Base-by-base conservation (phyloP, 164 flowering plant species). In the Brasenia schreberi region DNA sequence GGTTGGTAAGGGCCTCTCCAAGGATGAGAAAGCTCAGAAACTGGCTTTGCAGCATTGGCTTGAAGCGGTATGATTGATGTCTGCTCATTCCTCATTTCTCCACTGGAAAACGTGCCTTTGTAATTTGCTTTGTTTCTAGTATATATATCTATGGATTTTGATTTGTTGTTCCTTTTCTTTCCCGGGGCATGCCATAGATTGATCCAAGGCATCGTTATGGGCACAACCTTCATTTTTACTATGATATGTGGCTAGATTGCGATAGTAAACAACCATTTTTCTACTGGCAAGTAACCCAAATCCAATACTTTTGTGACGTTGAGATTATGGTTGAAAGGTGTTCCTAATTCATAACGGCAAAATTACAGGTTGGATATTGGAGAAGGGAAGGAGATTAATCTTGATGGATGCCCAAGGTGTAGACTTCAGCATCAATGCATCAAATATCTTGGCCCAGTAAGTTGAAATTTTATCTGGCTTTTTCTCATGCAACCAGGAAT, bases 121-220 rank as follows among this genome's bases (percentile, higher is more conserved):
- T 49, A 33, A 9, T 49, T 9, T 49, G 56, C 7, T 14, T 49
- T 49, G 39, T 33, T 49, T 49, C 16, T 6, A 33, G 39, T 33
- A 33, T 33, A 33, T 33, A 33, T 33, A 33, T 33, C 56, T 63
- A 3, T 19, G 62, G 33, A 67, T 44, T 43, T 14, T 59, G 5
- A 61, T 7, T 23, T 61, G 63, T 7, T 11, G 9, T 61, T 23
- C 19, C 18, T 64, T 66, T 42, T 70, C 70, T 6, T 33, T 33
- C 39, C 39, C 61, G 66, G 14, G 68, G 52, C 43, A 33, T 33
- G 39, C 18, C 18, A 75, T 68, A 94, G 98, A 94, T 94, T 68
- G 98, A 94, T 78, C 96, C 97, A 52, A 82, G 98, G 19, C 98
- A 94, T 67, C 96, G 98, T 3, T 94, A 94, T 75, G 98, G 98